A percentile compares a stretch with the other conserved stretches of the same genome.
Evolutionary conservation across 2,329 filamentous ascomycete species (phyloP).

Genomic region (Claviceps arundinis): DNA sequence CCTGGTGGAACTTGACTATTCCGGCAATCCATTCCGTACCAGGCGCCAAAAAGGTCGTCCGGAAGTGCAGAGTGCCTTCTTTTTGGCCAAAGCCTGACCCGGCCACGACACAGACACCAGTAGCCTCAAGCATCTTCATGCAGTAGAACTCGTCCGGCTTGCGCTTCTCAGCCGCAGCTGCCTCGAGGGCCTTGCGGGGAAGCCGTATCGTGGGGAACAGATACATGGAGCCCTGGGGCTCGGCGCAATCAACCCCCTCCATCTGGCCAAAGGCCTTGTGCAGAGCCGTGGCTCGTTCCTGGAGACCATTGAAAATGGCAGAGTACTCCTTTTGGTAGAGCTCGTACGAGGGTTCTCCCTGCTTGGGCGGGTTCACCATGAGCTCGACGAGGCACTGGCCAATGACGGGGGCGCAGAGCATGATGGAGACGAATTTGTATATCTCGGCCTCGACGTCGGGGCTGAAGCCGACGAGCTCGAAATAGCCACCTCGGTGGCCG

Average conservation of each 20-base stretch:
- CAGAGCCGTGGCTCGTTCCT: constrained; percentile 67
- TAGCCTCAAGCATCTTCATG: constrained; percentile 78
- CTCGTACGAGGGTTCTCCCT: constrained; percentile 71
- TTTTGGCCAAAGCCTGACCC: constrained; percentile 91
- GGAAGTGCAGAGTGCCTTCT: constrained; percentile 81
- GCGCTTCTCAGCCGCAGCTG: constrained; percentile 61
- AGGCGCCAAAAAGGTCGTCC: constrained; percentile 91
- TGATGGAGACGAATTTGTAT: constrained; percentile 98
- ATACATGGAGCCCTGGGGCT: constrained; percentile 94
- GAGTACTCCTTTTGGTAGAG: constrained; percentile 80
- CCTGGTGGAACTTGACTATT: constrained; percentile 79
- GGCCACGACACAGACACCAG: constrained; percentile 86
- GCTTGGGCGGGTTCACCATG: constrained; percentile 88
- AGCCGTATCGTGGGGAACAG: constrained; percentile 90
- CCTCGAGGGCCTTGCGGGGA: constrained; percentile 60
- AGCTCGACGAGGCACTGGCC: constrained; percentile 94
- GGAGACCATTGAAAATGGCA: constrained; percentile 65
- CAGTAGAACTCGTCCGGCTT: constrained; percentile 88
- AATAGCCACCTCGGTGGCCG: constrained; percentile 93
- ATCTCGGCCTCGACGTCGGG: constrained; percentile 77
- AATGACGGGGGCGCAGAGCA: constrained; percentile 86
- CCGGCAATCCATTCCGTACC: constrained; percentile 88
- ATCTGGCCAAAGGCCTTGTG: constrained; percentile 86
- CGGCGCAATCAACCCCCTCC: constrained; percentile 87
- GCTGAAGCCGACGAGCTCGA: constrained; percentile 87